Percentiles rank a stretch among this genome's conserved stretches.
Evolutionary conservation across 768 basidiomycete genomes (phyloP).

Genomic region (Naganishia onofrii): DNA sequence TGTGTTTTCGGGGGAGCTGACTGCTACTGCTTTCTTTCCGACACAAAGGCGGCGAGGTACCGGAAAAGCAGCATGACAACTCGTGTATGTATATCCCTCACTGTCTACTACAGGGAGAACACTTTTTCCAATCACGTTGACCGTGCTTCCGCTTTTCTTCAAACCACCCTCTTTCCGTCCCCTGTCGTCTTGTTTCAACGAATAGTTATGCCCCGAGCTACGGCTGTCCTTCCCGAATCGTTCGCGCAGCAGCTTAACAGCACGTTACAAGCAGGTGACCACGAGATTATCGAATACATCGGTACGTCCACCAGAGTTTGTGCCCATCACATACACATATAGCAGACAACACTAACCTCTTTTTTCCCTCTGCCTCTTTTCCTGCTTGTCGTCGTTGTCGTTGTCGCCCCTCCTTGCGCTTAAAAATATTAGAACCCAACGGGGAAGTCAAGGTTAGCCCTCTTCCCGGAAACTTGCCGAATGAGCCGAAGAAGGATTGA

Average conservation of each 20-base stretch:
- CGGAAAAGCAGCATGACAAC: not conserved
- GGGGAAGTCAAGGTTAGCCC: conserved; percentile 20
- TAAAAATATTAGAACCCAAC: conserved; percentile 6
- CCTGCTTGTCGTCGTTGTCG: not conserved
- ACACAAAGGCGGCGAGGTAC: not conserved
- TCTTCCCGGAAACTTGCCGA: conserved; percentile 22
- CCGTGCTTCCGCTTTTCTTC: not conserved
- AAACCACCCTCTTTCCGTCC: not conserved
- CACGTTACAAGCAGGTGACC: conserved; percentile 5
- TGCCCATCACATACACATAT: not conserved
- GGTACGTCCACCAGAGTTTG: not conserved
- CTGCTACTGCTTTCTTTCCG: not conserved
- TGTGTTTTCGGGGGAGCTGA: not conserved
- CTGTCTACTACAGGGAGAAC: not conserved
- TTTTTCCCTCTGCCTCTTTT: no score
- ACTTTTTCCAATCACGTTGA: not conserved
- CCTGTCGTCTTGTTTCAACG: not conserved
- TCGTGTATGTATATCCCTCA: not conserved
- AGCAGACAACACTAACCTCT: not conserved
- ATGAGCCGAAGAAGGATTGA: conserved; percentile 14
- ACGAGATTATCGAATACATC: conserved; percentile 30
- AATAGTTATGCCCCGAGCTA: conserved; percentile 25
- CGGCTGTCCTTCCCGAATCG: conserved; percentile 20
- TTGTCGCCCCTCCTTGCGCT: no score
- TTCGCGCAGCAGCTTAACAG: conserved; percentile 16